phyloP scores from a whole-genome alignment of 2,329 filamentous ascomycete species.

The Alternaria novae-zelandiae region DNA sequence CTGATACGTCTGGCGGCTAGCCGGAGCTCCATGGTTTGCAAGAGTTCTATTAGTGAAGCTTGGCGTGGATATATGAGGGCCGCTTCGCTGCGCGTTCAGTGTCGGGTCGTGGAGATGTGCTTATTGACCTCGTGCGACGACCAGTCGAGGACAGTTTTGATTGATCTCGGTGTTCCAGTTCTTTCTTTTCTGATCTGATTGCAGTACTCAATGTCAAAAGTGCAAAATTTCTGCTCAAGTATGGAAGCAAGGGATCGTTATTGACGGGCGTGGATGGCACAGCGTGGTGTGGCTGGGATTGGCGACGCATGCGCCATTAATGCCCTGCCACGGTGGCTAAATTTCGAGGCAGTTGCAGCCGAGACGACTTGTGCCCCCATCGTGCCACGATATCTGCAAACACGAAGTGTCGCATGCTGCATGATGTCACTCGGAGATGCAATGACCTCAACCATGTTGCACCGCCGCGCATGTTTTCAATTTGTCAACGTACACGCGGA shows the following conservation, averaged over 20 bases:
- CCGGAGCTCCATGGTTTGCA: slow-evolving; percentile 22
- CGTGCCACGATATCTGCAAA: neutral
- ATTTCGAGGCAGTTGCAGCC: slow-evolving; percentile 3
- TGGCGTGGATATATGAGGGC: slow-evolving; percentile 29
- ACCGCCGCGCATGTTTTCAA: neutral
- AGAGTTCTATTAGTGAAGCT: slow-evolving; percentile 26
- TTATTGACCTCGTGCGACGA: neutral
- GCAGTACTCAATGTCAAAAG: neutral
- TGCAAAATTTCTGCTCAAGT: neutral
- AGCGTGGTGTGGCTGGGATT: slow-evolving; percentile 17
- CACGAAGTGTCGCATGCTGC: neutral
- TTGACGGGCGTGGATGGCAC: slow-evolving; percentile 10
- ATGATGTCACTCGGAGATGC: neutral
- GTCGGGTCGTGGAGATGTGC: neutral
- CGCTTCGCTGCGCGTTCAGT: slow-evolving; percentile 10
- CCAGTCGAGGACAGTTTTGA: neutral
- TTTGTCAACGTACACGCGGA: neutral
- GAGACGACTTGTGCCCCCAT: neutral
- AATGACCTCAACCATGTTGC: neutral
- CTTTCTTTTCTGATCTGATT: neutral
- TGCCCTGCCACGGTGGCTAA: slow-evolving; percentile 11
- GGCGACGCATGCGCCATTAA: slow-evolving; percentile 28
- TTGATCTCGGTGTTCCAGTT: neutral
- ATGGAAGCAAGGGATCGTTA: neutral
- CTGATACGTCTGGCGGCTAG: slow-evolving; percentile 32